phyloP scores from a whole-genome alignment of 768 basidiomycete genomes.

The Mycena venus region DNA sequence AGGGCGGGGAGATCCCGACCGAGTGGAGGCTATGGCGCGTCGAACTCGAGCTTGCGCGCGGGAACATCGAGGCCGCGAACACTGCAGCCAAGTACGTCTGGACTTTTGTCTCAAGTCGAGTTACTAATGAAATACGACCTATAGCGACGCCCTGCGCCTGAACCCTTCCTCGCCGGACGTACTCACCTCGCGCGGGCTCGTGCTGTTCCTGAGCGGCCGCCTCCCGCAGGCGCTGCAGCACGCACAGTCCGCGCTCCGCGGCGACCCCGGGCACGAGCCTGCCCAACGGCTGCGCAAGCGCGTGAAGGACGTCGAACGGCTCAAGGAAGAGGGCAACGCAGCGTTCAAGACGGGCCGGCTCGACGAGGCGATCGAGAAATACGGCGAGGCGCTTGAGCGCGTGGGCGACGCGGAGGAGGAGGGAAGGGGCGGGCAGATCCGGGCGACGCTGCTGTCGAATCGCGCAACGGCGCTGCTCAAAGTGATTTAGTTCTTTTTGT shows the following conservation, averaged over 20 bases:
- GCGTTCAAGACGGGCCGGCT: constrained; percentile 76
- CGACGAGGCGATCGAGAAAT: constrained; percentile 75
- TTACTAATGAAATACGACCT: background rate
- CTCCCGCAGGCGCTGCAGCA: constrained; percentile 82
- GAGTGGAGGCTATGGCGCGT: constrained; percentile 88
- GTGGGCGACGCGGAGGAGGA: constrained; percentile 80
- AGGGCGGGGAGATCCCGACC: constrained; percentile 79
- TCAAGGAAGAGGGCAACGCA: constrained; percentile 89
- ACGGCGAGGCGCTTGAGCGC: constrained; percentile 80
- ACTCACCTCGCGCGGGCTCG: constrained; percentile 81
- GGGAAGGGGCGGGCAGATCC: constrained; percentile 83
- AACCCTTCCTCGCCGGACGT: constrained; percentile 84
- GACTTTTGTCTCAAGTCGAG: background rate
- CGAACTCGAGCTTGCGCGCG: constrained; percentile 81
- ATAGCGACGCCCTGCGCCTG: constrained; percentile 81
- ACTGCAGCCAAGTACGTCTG: constrained; percentile 74
- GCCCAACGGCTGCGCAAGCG: constrained; percentile 82
- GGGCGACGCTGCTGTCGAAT: constrained; percentile 85
- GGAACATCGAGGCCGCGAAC: constrained; percentile 81
- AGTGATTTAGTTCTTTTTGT: constrained; percentile 50
- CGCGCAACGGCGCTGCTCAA: constrained; percentile 87
- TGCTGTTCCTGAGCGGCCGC: constrained; percentile 81
- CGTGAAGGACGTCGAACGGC: constrained; percentile 83
- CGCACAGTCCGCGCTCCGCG: constrained; percentile 74
- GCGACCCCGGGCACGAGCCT: constrained; percentile 82